phyloP scores from a whole-genome alignment of 2,329 filamentous ascomycete species.

The Cercospora sp. region DNA sequence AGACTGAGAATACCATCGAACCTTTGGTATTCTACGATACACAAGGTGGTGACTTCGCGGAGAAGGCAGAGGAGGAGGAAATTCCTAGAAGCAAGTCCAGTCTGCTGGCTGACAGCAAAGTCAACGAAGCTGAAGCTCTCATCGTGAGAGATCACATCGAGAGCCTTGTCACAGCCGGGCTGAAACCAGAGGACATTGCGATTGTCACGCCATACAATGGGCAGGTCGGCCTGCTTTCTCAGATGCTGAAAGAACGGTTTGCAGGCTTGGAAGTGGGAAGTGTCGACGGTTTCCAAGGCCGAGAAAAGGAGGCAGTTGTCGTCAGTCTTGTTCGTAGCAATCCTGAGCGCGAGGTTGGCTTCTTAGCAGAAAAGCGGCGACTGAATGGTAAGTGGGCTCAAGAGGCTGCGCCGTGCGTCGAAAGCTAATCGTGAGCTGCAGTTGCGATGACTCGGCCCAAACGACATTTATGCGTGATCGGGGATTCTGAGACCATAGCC shows the following conservation, averaged over 20 bases:
- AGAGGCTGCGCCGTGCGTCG: neutral
- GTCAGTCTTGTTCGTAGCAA: conserved; percentile 96
- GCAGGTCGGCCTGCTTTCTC: conserved; percentile 76
- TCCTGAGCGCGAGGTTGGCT: conserved; percentile 80
- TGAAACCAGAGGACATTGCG: conserved; percentile 81
- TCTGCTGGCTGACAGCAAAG: conserved; percentile 74
- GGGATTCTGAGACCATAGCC: conserved; percentile 90
- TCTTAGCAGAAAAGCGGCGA: conserved; percentile 85
- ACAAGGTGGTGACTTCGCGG: conserved; percentile 76
- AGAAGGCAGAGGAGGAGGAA: conserved; percentile 72
- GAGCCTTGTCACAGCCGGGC: conserved; percentile 73
- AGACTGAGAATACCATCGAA: conserved; percentile 83
- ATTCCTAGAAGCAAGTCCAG: conserved; percentile 52
- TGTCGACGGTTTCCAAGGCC: conserved; percentile 94
- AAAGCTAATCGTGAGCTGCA: conserved; percentile 41
- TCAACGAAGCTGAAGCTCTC: conserved; percentile 85
- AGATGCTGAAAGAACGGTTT: conserved; percentile 74
- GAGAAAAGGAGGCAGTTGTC: conserved; percentile 93
- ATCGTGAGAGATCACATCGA: conserved; percentile 77
- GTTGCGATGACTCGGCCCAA: conserved; percentile 96
- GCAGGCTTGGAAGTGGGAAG: conserved; percentile 91
- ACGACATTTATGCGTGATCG: conserved; percentile 84
- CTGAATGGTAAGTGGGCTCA: conserved; percentile 71
- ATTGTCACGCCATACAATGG: conserved; percentile 97
- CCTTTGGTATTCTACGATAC: conserved; percentile 94